Evolutionary conservation across 352 stramenopile genomes (phyloP).

Genomic region (Nothophytophthora sp.): DNA sequence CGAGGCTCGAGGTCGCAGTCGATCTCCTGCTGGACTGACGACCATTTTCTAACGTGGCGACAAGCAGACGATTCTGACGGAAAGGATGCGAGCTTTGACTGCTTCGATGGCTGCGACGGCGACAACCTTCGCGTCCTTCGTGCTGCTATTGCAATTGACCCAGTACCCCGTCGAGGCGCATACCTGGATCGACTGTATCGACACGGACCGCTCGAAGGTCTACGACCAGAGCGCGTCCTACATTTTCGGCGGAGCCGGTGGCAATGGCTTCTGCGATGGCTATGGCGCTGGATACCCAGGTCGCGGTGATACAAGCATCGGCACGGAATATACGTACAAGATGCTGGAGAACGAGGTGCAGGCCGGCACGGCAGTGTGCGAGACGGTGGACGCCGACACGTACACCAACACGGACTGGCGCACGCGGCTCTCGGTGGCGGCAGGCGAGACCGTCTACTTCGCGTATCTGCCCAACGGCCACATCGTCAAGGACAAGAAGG

Average conservation of each 20-base stretch:
- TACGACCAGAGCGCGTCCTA: conserved; percentile 51
- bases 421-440: conserved; percentile 34
- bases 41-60: no score
- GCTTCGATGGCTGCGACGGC: conserved; percentile 6
- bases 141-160: conserved; percentile 2
- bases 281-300: conserved; percentile 55
- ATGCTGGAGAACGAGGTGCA: conserved; percentile 61
- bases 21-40: no score
- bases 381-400: conserved; percentile 43
- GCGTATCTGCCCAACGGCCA: conserved; percentile 52
- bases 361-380: conserved; percentile 35
- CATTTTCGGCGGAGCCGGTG: conserved; percentile 52
- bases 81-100: no score
- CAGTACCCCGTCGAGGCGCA: conserved; percentile 26
- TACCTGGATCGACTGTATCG: conserved; percentile 48
- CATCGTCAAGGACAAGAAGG: conserved; percentile 61
- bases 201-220: conserved; percentile 47
- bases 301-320: conserved; percentile 43
- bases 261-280: conserved; percentile 58
- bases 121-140: not conserved
- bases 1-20: no score
- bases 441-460: conserved; percentile 41
- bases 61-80: no score
- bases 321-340: conserved; percentile 51
- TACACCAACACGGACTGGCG: conserved; percentile 51